Evolutionary conservation across 208 protist species (phyloP), one percentile per base, ranked within the genome.

Genomic region (Crithidia bombi): DNA sequence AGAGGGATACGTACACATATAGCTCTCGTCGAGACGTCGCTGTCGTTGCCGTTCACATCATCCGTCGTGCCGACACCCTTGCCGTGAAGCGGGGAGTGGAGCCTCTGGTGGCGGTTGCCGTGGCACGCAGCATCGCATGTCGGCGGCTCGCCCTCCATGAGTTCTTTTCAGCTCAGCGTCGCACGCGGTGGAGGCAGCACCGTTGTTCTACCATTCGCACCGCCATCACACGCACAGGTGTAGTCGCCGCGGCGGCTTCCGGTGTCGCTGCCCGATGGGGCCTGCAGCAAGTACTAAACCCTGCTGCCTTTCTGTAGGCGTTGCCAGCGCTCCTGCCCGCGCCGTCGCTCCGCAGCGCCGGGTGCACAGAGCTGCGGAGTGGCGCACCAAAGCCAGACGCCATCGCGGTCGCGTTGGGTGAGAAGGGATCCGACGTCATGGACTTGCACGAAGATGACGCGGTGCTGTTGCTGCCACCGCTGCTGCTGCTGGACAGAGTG

Each of bases 1-100:
- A 62, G 39, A 61, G 36, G 26, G n/a, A 28, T 10, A 50, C 19
- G 5, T 14, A 47, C 12, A 47, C 39, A 57, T 28, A 72, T 10
- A n/a, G n/a, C n/a, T n/a, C n/a, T n/a, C n/a, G 61, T 67, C 1
- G 61, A 75, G 3, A 67, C 61, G 5, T 64, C 69, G 28, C 43
- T 62, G 39, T 75, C 61, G 26, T 68, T 75, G 61, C 61, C 49
- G 61, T 52, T 64, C 17, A 30, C 56, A 28, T 65, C 39, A 6
- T 28, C 61, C 3, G 61, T 15, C 2, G 51, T 38, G 26, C 38
- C 64, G 0, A 15, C 64, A 26, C 19, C 28, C 33, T 19, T 2
- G 28, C 25, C 41, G 39, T 46, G 38, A 35, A 61, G 17, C 26
- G 51, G 35, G 0, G 64, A 66, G 15, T 56, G 28, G 1, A 28